Percentiles rank a stretch among this genome's conserved stretches.
These are phyloP conservation scores for Cryptosporidium canis DNA, from an alignment of 169 alveolate genomes.

Conservation along the genomic window DNA sequence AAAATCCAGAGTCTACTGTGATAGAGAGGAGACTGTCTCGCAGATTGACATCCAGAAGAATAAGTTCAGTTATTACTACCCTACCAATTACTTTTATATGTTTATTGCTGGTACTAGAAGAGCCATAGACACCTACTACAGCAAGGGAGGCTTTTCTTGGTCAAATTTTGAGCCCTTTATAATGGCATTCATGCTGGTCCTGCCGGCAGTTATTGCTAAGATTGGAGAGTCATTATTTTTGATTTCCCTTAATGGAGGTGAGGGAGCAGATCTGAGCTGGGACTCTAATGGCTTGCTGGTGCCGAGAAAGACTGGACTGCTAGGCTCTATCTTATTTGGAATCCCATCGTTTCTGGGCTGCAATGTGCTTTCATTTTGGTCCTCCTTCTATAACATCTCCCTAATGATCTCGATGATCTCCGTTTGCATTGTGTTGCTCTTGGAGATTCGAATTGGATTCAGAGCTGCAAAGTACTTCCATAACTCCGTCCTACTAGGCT, in stretches of 20 bases:
- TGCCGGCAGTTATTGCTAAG: conserved; percentile 32
- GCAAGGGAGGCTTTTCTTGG: not conserved
- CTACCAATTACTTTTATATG: conserved; percentile 33
- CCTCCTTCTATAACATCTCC: not conserved
- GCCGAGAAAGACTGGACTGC: no score
- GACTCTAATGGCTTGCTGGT: not conserved
- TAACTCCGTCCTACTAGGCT: conserved; percentile 34
- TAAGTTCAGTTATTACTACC: conserved; percentile 29
- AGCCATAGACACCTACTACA: not conserved
- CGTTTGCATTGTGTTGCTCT: not conserved
- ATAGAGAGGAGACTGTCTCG: not conserved
- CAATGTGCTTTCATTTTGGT: conserved; percentile 57
- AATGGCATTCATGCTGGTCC: not conserved
- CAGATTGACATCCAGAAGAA: conserved; percentile 18
- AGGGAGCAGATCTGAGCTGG: not conserved
- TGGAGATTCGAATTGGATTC: conserved; percentile 47
- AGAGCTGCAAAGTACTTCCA: conserved; percentile 68
- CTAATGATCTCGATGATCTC: conserved; percentile 16
- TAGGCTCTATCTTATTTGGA: not conserved
- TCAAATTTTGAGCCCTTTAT: conserved; percentile 2
- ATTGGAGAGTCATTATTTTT: conserved; percentile 18
- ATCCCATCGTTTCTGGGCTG: conserved; percentile 11
- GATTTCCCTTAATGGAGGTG: not conserved
- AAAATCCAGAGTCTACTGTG: not conserved
- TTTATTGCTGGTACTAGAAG: conserved; percentile 40